A percentile compares a stretch with the other conserved stretches of the same genome.
Evolutionary conservation across 2,329 filamentous ascomycete genomes (phyloP).

Genomic region (Colletotrichum limetticola): DNA sequence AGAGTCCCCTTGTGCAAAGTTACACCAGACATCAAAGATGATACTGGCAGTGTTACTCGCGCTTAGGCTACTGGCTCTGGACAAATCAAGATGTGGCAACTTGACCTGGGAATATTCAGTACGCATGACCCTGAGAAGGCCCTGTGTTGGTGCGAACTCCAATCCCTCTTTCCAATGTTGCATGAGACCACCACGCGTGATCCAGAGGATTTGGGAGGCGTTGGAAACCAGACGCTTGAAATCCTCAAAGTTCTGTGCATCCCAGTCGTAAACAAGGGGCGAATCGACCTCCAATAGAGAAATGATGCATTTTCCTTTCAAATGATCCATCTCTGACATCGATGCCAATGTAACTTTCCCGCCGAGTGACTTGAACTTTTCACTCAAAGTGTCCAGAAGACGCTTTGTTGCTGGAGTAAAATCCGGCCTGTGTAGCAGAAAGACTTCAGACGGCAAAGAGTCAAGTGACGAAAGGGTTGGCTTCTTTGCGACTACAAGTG

Average conservation of each 20-base stretch:
- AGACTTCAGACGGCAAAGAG: background rate
- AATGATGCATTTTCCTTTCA: constrained; percentile 21
- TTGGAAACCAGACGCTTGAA: constrained; percentile 32
- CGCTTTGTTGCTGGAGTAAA: background rate
- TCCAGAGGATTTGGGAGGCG: constrained; percentile 34
- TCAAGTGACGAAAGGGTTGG: background rate
- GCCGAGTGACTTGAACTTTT: background rate
- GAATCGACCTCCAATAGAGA: constrained; percentile 31
- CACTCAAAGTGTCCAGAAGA: background rate
- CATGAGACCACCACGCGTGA: constrained; percentile 21
- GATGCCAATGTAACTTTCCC: background rate
- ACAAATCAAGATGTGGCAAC: constrained; percentile 30
- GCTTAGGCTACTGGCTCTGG: background rate
- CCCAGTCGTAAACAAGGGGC: constrained; percentile 29
- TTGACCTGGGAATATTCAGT: constrained; percentile 29
- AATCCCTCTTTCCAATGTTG: constrained; percentile 19
- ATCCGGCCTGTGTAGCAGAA: background rate
- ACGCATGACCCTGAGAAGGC: constrained; percentile 33
- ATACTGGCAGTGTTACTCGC: accelerated
- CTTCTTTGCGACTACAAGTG: background rate
- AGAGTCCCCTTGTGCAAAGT: background rate
- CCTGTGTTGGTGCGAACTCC: constrained; percentile 33
- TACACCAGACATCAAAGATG: background rate
- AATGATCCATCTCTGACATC: background rate
- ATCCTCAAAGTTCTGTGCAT: constrained; percentile 3